Conservation (phyloP, 2,329 filamentous ascomycete species). For the Colletotrichum lini region DNA sequence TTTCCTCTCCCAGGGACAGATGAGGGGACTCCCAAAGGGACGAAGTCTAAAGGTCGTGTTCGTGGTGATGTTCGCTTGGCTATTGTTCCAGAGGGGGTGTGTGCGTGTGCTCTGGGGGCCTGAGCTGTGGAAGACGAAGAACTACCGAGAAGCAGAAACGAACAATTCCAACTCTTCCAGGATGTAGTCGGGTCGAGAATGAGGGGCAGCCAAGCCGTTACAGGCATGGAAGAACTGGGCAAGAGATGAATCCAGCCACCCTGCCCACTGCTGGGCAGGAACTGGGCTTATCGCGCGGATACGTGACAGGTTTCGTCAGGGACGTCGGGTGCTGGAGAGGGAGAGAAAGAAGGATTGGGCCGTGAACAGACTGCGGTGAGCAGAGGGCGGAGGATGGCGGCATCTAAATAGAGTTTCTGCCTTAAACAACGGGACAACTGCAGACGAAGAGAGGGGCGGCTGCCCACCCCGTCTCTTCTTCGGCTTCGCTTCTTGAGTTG, state of each 20-base stretch:
- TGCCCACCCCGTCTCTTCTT: not conserved
- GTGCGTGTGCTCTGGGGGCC: no score
- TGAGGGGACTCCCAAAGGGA: not conserved
- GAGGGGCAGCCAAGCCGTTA: not conserved
- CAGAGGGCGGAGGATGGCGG: not conserved
- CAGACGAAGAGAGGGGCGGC: not conserved
- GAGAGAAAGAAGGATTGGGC: slow-evolving; percentile 7
- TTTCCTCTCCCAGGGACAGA: not conserved
- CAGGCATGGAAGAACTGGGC: no score
- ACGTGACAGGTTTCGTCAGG: slow-evolving; percentile 24
- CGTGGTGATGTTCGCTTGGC: not conserved
- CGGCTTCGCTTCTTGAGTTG: not conserved
- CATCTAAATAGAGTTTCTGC: slow-evolving; percentile 39
- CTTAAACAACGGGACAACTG: not conserved
- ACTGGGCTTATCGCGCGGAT: not conserved
- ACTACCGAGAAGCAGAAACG: not conserved
- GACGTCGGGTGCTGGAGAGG: not conserved
- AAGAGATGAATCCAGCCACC: not conserved
- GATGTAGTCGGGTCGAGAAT: no score
- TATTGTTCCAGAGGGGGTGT: no score
- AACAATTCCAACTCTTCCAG: no score
- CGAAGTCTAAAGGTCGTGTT: no score
- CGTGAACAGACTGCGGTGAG: slow-evolving; percentile 21
- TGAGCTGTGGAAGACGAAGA: not conserved
- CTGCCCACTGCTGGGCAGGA: not conserved